These are phyloP conservation scores for Fusarium sublunatum DNA, from an alignment of 2,329 filamentous ascomycete species.

Conservation along the genomic window DNA sequence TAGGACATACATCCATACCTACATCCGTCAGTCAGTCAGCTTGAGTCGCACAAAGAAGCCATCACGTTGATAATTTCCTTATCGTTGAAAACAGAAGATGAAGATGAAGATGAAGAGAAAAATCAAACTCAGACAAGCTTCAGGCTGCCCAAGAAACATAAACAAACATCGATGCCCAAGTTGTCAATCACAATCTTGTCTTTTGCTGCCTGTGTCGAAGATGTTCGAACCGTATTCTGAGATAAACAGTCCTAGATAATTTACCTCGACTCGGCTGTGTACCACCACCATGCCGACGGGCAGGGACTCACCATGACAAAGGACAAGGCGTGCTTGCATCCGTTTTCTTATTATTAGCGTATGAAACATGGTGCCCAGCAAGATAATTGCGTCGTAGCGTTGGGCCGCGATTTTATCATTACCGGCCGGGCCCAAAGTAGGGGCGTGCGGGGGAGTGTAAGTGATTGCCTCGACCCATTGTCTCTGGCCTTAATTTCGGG, in stretches of 20 bases:
- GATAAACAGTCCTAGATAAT: constrained; percentile 43
- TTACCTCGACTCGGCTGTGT: constrained; percentile 39
- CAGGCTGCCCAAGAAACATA: constrained; percentile 1
- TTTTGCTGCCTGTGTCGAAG: constrained; percentile 3
- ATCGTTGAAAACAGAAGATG: constrained; percentile 19
- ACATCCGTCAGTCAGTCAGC: constrained; percentile 2
- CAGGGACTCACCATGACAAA: constrained; percentile 39
- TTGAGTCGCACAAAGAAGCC: constrained; percentile 14
- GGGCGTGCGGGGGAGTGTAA: constrained; percentile 34
- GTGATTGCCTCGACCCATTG: constrained; percentile 40
- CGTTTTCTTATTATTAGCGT: constrained; percentile 44
- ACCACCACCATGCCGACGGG: constrained; percentile 38
- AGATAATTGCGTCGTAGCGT: constrained; percentile 40
- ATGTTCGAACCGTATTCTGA: constrained; percentile 26
- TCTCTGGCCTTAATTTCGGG: constrained; percentile 46
- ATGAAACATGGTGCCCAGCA: constrained; percentile 46
- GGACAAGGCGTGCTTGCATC: constrained; percentile 27
- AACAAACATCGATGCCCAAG: constrained; percentile 28
- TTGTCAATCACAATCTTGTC: constrained; percentile 19
- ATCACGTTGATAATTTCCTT: constrained; percentile 9
- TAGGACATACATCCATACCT: constrained; percentile 25
- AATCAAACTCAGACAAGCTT: constrained; percentile 7
- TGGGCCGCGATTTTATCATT: constrained; percentile 46
- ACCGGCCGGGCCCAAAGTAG: constrained; percentile 37
- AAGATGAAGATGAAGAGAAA: constrained; percentile 6